A percentile compares a stretch with the other conserved stretches of the same genome.
Evolutionary conservation across 2,329 filamentous ascomycete genomes (phyloP).

Genomic region (Pseudogymnoascus sp.): DNA sequence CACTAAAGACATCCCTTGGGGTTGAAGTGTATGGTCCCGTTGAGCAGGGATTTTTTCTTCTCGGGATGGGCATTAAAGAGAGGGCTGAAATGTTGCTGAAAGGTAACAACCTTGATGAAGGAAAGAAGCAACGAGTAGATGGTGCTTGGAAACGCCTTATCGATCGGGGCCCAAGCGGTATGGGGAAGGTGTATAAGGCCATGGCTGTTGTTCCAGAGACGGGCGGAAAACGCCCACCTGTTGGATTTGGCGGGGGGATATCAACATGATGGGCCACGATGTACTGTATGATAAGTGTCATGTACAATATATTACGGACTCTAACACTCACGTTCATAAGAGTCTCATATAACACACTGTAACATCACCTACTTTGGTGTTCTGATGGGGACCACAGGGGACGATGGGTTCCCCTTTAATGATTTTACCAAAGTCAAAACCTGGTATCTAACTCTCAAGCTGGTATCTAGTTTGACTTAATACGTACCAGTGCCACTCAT

Average conservation of each 20-base stretch:
- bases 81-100: conserved; percentile 61
- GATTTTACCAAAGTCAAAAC: neutral
- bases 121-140: conserved; percentile 56
- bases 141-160: conserved; percentile 73
- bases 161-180: conserved; percentile 73
- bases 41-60: conserved; percentile 73
- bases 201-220: conserved; percentile 85
- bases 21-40: conserved; percentile 92
- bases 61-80: conserved; percentile 74
- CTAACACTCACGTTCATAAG: neutral
- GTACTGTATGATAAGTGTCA: conserved; percentile 1
- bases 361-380: neutral
- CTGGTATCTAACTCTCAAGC: neutral
- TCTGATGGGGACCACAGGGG: neutral
- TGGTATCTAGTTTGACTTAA: neutral
- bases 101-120: conserved; percentile 35
- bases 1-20: conserved; percentile 64
- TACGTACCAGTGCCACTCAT: neutral
- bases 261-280: neutral
- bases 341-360: neutral
- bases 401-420: neutral
- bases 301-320: neutral
- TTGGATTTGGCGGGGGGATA: conserved; percentile 81
- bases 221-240: conserved; percentile 63
- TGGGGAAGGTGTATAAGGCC: conserved; percentile 93